Base-by-base conservation (phyloP, 2,329 filamentous ascomycete genomes). In the Diaporthe velutina region DNA sequence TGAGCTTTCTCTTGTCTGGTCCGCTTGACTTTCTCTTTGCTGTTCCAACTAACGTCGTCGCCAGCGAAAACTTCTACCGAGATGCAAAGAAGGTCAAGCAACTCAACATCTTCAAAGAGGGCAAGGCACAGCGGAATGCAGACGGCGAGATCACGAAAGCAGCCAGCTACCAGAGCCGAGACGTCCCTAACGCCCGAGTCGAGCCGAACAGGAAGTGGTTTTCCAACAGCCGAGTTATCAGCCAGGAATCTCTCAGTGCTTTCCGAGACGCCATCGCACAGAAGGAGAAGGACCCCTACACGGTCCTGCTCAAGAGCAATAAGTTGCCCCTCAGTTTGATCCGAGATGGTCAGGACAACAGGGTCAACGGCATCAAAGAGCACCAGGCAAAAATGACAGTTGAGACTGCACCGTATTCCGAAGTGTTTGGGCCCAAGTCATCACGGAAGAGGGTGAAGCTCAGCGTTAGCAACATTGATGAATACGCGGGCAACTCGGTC, bases 291-390 rank as follows among this genome's bases (percentile, higher is more conserved):
- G 95, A 99, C 81, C 97, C 97, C 0, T 98, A 98, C 84, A 93
- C 94, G 76, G 97, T 98, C 76, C 90, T 98, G n/a, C 88, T 99
- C 77, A 98, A 98, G 87, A 94, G 94, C 78, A 98, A 98, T 85
- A 98, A 98, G 87, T 89, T 99, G 66, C 97, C 97, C 54, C 96
- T 99, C 95, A 96, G 92, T 79, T 86, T 99, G 83, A 98, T 99
- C 81, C 90, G 92, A 76, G 96, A 98, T 80, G 91, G 90, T 72
- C 89, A 93, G 74, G 89, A 92, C 61, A 73, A 73, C 57, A 72
- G 61, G 17, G 90, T 93, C 79, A 96, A 98, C 80, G 96, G 96
- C 0, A 84, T 98, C 74, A 97, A 98, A 86, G 92, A 98, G 83
- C 96, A 98, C 84, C 90, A 94, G 81, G 96, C 96, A 52, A 98